Evolutionary conservation across 192 early-diverging fungal genomes (phyloP), one percentile per base, ranked within the genome.

Genomic region (Linnemannia zychae): DNA sequence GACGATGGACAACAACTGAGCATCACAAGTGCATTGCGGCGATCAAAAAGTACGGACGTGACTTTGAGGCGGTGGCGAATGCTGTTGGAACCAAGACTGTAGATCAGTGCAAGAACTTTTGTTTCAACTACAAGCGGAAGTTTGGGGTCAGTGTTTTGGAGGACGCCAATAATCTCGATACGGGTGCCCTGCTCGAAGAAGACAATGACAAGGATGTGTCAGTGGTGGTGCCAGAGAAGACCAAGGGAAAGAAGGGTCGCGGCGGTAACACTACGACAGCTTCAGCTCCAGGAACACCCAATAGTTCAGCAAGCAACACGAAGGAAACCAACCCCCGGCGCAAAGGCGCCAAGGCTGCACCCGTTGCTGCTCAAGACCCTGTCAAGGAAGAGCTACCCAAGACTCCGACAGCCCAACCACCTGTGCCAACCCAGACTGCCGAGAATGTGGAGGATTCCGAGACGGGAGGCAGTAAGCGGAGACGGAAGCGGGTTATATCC

Each of bases 91-190:
- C 94, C 4, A 97, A 97, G 82, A 95, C 95, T 3, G 92, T 90
- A 69, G 92, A 92, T 37, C 94, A 97, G 79, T 96, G 96, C 74
- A 89, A 92, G 48, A 94, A 95, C 66, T 96, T 95, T 78, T 96
- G 93, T 77, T 90, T 93, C 81, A 92, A 95, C 72, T 94, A 94
- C 81, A 93, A 93, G 44, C 93, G 94, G 2, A 95, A 93, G 77
- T 89, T 82, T 82, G 91, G 91, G 18, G 87, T 90, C 15, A 89
- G 91, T 74, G 89, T 88, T 0, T 86, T 92, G 52, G 81, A 89
- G 66, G 90, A 91, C 78, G 84, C 88, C 22, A 82, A 63, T 18
- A 76, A 74, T 28, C 44, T 72, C 22, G 65, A 76, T 20, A 7
- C 33, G 9, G 46, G 33, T 13, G 46, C 17, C 4, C 12, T 52